Evolutionary conservation across 73 alveolate genomes (phyloP).

Genomic region (Loxodes magnus): DNA sequence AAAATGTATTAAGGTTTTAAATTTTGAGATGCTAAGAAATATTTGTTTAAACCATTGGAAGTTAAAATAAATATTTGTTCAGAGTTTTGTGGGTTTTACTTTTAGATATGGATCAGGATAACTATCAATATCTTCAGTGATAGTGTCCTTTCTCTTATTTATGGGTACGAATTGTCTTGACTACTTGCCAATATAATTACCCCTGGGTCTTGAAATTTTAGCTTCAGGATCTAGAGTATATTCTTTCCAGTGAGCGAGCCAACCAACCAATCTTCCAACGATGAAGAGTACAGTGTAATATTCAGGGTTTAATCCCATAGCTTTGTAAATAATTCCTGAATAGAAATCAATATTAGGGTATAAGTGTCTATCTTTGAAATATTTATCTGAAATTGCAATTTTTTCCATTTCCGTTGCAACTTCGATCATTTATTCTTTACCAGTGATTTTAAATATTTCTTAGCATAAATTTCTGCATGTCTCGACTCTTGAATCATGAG

Average conservation of each 20-base stretch:
- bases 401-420: conserved; percentile 79
- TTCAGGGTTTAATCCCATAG: conserved; percentile 86
- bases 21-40: too few species aligned
- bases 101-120: too few species aligned
- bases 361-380: conserved; percentile 62
- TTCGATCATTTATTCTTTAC: conserved; percentile 79
- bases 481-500: conserved; percentile 79
- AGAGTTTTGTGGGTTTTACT: too few species aligned
- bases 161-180: not conserved
- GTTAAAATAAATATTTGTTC: too few species aligned
- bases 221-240: conserved; percentile 79
- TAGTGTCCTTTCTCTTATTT: not conserved
- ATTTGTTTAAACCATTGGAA: too few species aligned
- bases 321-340: conserved; percentile 78
- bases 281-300: conserved; percentile 79
- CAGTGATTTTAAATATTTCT: conserved; percentile 65
- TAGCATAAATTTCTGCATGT: conserved; percentile 67
- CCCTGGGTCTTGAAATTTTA: conserved; percentile 74
- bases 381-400: conserved; percentile 72
- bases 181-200: conserved; percentile 48
- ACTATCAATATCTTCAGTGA: too few species aligned
- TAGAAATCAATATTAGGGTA: conserved; percentile 88
- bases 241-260: conserved; percentile 85
- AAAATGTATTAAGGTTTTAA: too few species aligned
- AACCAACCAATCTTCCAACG: conserved; percentile 80